These are phyloP conservation scores for Aspergillus ruber DNA, from an alignment of 2,329 filamentous ascomycete species.

Conservation along the genomic window DNA sequence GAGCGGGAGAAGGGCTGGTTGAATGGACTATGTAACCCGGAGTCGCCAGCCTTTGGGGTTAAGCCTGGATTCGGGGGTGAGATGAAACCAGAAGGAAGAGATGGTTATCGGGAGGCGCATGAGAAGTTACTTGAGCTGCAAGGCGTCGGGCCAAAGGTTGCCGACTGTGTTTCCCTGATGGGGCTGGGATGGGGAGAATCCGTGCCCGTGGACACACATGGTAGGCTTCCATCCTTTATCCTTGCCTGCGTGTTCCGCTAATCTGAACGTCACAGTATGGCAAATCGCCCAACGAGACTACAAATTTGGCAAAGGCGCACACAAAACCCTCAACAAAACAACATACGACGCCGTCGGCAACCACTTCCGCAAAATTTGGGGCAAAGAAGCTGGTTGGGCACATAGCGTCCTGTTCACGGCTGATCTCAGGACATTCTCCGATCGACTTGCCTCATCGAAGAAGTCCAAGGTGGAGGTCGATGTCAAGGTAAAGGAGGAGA, in stretches of 20 bases:
- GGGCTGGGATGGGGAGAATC: constrained; percentile 92
- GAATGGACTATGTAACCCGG: constrained; percentile 68
- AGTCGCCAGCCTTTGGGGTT: constrained; percentile 55
- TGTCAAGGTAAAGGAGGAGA: constrained; percentile 14
- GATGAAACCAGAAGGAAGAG: constrained; percentile 46
- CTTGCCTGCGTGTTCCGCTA: background rate
- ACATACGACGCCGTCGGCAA: constrained; percentile 88
- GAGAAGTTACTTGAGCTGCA: constrained; percentile 70
- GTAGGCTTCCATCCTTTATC: constrained; percentile 25
- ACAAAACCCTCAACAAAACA: constrained; percentile 77
- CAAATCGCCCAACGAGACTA: constrained; percentile 97
- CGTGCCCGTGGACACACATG: constrained; percentile 92
- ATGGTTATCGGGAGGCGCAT: constrained; percentile 73
- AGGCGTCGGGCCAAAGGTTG: constrained; percentile 92
- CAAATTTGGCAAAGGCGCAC: constrained; percentile 75
- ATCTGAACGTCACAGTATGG: constrained; percentile 58
- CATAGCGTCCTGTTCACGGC: constrained; percentile 96
- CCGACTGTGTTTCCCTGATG: constrained; percentile 95
- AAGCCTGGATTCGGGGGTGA: constrained; percentile 40
- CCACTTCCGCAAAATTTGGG: constrained; percentile 85
- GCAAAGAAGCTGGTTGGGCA: constrained; percentile 90
- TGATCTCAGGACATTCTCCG: constrained; percentile 78
- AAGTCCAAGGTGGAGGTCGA: constrained; percentile 27
- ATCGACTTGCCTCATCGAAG: constrained; percentile 45
- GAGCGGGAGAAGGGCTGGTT: constrained; percentile 70